Conservation (phyloP, 306 rosid genomes). For the Vicia villosa region DNA sequence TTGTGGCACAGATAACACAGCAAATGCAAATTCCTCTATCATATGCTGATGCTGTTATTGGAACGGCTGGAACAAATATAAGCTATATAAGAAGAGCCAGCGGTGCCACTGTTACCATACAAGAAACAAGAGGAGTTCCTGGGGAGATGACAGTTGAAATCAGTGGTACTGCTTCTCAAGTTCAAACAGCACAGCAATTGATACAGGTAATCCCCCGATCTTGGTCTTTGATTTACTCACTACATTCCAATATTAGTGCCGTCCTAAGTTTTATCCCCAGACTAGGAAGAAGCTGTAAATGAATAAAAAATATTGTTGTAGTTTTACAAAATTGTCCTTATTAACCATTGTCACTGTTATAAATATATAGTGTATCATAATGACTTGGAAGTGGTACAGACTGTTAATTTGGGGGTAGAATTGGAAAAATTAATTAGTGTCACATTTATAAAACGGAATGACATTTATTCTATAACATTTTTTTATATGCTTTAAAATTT, state of each 20-base stretch:
- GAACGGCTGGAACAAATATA: constrained; percentile 90
- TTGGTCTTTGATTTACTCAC: constrained; percentile 20
- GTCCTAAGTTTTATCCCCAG: not conserved
- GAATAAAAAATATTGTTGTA: not conserved
- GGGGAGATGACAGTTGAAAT: constrained; percentile 99
- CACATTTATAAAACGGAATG: not conserved
- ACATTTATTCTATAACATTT: not conserved
- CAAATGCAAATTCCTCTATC: constrained; percentile 96
- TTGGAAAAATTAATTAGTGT: not conserved
- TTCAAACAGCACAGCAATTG: constrained; percentile 95
- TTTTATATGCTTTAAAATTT: not conserved
- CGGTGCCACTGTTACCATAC: constrained; percentile 93
- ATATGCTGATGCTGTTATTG: constrained; percentile 96
- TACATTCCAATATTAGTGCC: not conserved
- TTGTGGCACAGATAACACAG: constrained; percentile 79
- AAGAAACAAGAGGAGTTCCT: constrained; percentile 97
- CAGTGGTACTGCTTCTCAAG: constrained; percentile 93
- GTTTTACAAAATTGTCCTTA: not conserved
- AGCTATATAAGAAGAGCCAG: constrained; percentile 97
- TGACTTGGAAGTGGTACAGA: not conserved
- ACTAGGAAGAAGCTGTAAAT: not conserved
- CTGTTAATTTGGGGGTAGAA: not conserved
- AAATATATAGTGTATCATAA: not conserved
- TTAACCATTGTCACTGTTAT: not conserved
- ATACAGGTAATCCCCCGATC: constrained; percentile 65